Conservation (phyloP, 2,329 filamentous ascomycete genomes). For the Fusarium coffeatum region DNA sequence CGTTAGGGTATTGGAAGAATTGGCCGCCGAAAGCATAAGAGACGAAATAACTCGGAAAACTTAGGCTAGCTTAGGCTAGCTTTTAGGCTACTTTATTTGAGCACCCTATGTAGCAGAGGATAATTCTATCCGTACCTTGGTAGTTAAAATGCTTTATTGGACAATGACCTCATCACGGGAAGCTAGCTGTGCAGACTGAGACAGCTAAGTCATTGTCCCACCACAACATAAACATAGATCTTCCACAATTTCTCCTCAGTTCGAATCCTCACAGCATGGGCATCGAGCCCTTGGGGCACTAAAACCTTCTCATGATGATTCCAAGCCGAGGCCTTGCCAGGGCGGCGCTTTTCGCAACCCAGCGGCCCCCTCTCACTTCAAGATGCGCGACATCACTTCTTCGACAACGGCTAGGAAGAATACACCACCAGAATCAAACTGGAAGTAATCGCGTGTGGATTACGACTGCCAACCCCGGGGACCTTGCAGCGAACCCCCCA, state of each 20-base stretch:
- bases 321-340: constrained; percentile 42
- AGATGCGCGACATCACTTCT: constrained; percentile 25
- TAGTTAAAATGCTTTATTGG: not conserved
- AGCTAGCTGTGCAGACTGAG: constrained; percentile 3
- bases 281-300: not conserved
- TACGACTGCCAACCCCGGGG: constrained; percentile 36
- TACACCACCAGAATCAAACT: not conserved
- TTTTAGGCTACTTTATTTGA: not conserved
- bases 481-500: constrained; percentile 17
- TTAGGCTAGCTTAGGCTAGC: no score
- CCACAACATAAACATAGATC: not conserved
- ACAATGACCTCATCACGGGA: constrained; percentile 24
- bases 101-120: no score
- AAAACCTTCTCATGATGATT: constrained; percentile 41
- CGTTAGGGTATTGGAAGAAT: not conserved
- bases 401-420: constrained; percentile 6
- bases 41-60: no score
- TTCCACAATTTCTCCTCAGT: not conserved
- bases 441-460: constrained; percentile 40
- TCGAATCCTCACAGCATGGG: not conserved
- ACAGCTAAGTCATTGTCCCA: not conserved
- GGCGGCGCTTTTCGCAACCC: constrained; percentile 40
- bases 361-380: constrained; percentile 36
- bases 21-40: no score
- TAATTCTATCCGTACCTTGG: no score